Base-by-base conservation (phyloP, 164 flowering plant genomes). In the Dillenia suffruticosa region DNA sequence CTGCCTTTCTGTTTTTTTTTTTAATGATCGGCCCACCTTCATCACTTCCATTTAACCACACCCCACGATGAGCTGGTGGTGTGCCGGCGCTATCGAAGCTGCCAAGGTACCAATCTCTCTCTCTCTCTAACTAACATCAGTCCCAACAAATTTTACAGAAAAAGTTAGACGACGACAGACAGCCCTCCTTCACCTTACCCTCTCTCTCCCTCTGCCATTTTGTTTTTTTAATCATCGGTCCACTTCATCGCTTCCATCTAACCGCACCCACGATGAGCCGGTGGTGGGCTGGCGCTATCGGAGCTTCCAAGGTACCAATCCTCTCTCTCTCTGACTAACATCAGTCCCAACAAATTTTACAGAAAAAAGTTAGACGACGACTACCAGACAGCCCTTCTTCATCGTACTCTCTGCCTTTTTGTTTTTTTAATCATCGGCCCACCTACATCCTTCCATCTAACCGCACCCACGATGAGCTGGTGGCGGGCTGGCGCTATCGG, bases 401-500 rank as follows among this genome's bases (percentile, higher is more conserved):
- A n/a, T n/a, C n/a, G n/a, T n/a, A n/a, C n/a, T n/a, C n/a, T n/a
- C n/a, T n/a, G n/a, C n/a, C n/a, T n/a, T n/a, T n/a, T n/a, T n/a
- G n/a, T 26, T 26, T 26, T 26, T 26, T 26, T 26, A 26, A 26
- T 26, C 40, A 32, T 32, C 40, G 40, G 40, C 40, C 32, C 40
- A 5, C 6, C 40, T 32, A 4, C 40, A 32, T 32, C 40, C 40
- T 4, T 32, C 40, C 40, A 32, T 32, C 40, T 6, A 14, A 12
- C 11, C 24, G 3, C 9, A 46, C 22, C 17, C 15, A 56, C 48
- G 19, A 85, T 85, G 88, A 83, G 86, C 71, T 82, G 84, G 89
- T 84, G 89, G 90, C 83, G 90, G 88, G 82, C 88, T 51, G 85
- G 93, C 40, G 88, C 90, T 8, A 69, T 83, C 46, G 90, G 93